Evolutionary conservation across 495 filamentous ascomycete species (phyloP).

Genomic region (Diplogelasinospora grovesii): DNA sequence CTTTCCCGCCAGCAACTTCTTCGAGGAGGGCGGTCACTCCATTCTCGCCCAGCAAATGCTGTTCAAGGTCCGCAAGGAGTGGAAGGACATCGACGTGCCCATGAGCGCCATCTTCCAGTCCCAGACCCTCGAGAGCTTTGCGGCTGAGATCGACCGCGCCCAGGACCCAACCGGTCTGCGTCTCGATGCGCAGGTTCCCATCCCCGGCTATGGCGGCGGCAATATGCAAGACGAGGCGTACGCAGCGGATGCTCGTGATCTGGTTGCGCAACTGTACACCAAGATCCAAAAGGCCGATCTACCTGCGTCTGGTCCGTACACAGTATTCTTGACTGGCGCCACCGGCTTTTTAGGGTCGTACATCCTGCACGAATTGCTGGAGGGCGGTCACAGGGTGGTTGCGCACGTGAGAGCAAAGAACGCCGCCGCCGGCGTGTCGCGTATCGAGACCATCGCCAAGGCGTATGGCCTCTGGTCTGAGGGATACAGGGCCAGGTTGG

Average conservation of each 20-base stretch:
- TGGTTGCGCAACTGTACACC: slow-evolving; percentile 26
- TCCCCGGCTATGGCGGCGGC: too few relatives aligned
- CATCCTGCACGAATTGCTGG: slow-evolving; percentile 67
- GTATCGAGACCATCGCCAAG: slow-evolving; percentile 48
- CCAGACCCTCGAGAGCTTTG: slow-evolving; percentile 67
- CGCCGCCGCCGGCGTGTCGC: slow-evolving; percentile 38
- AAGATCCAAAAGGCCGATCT: slow-evolving; percentile 34
- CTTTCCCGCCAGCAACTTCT: slow-evolving; percentile 65
- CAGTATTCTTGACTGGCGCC: slow-evolving; percentile 79
- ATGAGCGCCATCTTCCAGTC: slow-evolving; percentile 73
- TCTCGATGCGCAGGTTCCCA: too few relatives aligned
- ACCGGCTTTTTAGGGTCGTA: slow-evolving; percentile 89
- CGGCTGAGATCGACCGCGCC: slow-evolving; percentile 72
- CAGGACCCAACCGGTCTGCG: too few relatives aligned
- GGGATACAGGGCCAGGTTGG: slow-evolving; percentile 56
- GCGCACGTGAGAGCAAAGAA: slow-evolving; percentile 67
- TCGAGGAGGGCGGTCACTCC: slow-evolving; percentile 82
- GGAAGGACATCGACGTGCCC: slow-evolving; percentile 57
- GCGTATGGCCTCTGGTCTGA: slow-evolving; percentile 80
- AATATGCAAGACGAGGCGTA: slow-evolving; percentile 65
- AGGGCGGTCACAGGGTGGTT: slow-evolving; percentile 59
- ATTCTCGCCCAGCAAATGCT: slow-evolving; percentile 85
- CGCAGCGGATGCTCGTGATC: slow-evolving; percentile 49
- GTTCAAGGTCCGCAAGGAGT: slow-evolving; percentile 55
- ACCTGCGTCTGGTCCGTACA: slow-evolving; percentile 30